These are phyloP conservation scores for Lepidium campestre DNA, from an alignment of 441 rosid genomes.

Conservation along the genomic window DNA sequence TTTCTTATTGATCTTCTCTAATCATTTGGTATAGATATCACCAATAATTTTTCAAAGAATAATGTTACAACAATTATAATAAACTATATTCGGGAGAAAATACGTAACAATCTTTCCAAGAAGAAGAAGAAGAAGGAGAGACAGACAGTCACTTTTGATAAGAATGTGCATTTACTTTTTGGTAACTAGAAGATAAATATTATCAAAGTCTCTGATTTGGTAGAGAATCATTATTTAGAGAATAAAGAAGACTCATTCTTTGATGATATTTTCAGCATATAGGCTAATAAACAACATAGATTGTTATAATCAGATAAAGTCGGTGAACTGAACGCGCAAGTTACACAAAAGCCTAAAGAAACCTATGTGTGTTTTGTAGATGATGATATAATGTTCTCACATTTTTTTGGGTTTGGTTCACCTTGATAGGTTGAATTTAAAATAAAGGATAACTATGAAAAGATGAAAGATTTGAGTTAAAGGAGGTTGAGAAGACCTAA, in stretches of 20 bases:
- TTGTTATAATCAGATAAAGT: constrained; percentile 18
- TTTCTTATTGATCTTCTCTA: constrained; percentile 50
- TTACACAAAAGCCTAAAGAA: constrained; percentile 32
- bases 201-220: constrained; percentile 37
- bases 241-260: constrained; percentile 39
- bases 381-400: too few species aligned
- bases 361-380: too few species aligned
- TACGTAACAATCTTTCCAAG: too few species aligned
- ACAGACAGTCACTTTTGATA: background rate
- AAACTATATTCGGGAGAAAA: constrained; percentile 29
- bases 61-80: constrained; percentile 34
- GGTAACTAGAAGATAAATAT: constrained; percentile 35
- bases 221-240: constrained; percentile 52
- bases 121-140: constrained; percentile 41
- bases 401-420: background rate
- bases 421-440: background rate
- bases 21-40: constrained; percentile 39
- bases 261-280: constrained; percentile 25
- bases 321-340: constrained; percentile 14
- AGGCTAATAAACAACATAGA: constrained; percentile 33
- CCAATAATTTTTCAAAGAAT: constrained; percentile 27
- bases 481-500: constrained; percentile 43
- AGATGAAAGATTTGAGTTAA: background rate
- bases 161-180: constrained; percentile 38
- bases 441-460: constrained; percentile 33